phyloP scores from a whole-genome alignment of 2,329 filamentous ascomycete species.

The Colletotrichum euphorbiae region DNA sequence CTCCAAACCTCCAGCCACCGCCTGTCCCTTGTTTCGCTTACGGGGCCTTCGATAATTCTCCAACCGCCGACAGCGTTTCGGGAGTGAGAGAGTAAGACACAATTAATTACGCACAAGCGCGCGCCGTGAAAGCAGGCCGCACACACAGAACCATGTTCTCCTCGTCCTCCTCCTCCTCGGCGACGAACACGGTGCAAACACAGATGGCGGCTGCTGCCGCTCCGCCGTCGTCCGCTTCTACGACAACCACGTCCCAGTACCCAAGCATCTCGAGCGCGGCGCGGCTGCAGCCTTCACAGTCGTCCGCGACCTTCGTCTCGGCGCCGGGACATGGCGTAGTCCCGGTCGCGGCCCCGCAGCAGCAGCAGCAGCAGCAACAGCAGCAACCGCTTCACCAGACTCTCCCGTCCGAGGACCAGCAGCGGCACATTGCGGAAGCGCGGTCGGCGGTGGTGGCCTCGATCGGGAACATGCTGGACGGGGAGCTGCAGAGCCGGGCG shows the following conservation, averaged over 20 bases:
- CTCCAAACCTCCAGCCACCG: constrained; percentile 2
- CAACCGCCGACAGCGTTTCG: too few species aligned
- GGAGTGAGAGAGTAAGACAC: too few species aligned
- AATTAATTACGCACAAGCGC: neutral
- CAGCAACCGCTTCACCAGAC: constrained; percentile 47
- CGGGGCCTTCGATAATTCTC: too few species aligned
- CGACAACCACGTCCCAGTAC: constrained; percentile 27
- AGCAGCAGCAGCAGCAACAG: constrained; percentile 16
- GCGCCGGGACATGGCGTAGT: constrained; percentile 10
- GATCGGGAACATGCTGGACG: constrained; percentile 77
- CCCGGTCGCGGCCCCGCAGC: neutral
- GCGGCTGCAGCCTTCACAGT: constrained; percentile 28
- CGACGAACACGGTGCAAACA: constrained; percentile 18
- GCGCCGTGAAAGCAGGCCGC: neutral
- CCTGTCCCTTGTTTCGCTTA: too few species aligned
- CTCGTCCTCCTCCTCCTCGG: constrained; percentile 31
- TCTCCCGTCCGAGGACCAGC: constrained; percentile 56
- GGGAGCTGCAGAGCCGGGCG: constrained; percentile 75
- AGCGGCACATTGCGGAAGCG: constrained; percentile 65
- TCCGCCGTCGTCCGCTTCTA: constrained; percentile 20
- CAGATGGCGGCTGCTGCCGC: constrained; percentile 4
- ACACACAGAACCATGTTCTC: constrained; percentile 29
- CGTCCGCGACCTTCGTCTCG: constrained; percentile 37
- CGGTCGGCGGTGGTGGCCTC: constrained; percentile 70
- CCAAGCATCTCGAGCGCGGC: constrained; percentile 37